Percentiles rank a stretch among this genome's conserved stretches.
These are phyloP conservation scores for Canna indica DNA, from an alignment of 176 grass and related monocot species.

Conservation along the genomic window DNA sequence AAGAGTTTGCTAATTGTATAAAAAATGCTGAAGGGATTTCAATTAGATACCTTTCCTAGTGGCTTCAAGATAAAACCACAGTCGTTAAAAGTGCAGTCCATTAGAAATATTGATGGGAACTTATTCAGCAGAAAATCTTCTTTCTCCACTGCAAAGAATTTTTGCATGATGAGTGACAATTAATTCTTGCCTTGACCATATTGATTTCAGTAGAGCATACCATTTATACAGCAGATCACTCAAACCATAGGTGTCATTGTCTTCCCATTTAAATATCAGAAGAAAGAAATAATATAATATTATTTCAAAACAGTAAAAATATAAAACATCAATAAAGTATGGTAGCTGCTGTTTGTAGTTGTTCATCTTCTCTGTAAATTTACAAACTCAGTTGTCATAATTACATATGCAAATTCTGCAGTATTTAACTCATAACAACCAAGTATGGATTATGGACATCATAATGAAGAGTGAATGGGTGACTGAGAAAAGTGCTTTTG, in stretches of 20 bases:
- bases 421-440: no score
- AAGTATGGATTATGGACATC: no score
- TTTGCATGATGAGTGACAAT: not conserved
- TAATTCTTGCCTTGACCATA: conserved; percentile 16
- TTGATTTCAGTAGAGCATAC: not conserved
- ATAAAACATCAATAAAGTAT: not conserved
- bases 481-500: no score
- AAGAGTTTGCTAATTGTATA: not conserved
- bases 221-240: not conserved
- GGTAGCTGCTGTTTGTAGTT: no score
- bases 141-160: conserved; percentile 39
- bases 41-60: conserved; percentile 44
- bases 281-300: not conserved
- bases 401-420: no score
- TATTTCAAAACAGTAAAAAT: not conserved
- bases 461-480: no score
- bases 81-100: conserved; percentile 79
- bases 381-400: no score
- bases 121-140: conserved; percentile 35
- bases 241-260: not conserved
- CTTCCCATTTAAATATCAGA: not conserved
- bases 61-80: conserved; percentile 53
- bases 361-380: no score
- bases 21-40: not conserved
- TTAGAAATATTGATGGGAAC: conserved; percentile 60